Percentiles rank a stretch among this genome's conserved stretches.
phyloP scores from a whole-genome alignment of 2,329 filamentous ascomycete genomes.

The Fusarium graminum region DNA sequence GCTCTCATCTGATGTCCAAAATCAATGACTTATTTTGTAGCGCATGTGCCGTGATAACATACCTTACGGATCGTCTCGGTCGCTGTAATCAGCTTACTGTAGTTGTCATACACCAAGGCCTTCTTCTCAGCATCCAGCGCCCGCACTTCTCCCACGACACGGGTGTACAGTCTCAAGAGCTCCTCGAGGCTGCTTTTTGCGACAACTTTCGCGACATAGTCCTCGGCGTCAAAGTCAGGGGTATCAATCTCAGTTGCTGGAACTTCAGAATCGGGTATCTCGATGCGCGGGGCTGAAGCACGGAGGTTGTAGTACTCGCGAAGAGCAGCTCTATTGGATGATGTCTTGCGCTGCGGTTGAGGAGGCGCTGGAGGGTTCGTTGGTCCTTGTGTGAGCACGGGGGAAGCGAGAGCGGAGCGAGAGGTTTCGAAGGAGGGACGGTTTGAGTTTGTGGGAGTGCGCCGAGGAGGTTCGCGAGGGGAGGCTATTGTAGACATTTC shows the following conservation, averaged over 20 bases:
- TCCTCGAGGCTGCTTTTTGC: conserved; percentile 74
- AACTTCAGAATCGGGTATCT: conserved; percentile 67
- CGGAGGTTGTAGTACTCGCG: conserved; percentile 93
- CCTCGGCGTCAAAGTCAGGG: conserved; percentile 77
- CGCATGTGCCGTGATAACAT: background rate
- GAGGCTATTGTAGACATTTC: conserved; percentile 76
- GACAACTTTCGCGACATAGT: conserved; percentile 73
- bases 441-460: conserved; percentile 77
- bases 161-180: conserved; percentile 77
- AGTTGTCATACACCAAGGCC: conserved; percentile 97
- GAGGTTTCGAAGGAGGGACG: conserved; percentile 78
- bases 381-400: conserved; percentile 51
- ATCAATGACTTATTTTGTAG: conserved; percentile 1
- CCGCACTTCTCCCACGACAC: conserved; percentile 82
- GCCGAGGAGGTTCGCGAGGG: conserved; percentile 69
- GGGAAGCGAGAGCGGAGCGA: conserved; percentile 71
- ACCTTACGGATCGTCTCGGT: conserved; percentile 93
- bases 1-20: conserved; percentile 72
- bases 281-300: conserved; percentile 59
- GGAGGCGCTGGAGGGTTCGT: conserved; percentile 20
- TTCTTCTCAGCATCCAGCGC: conserved; percentile 96
- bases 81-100: conserved; percentile 94
- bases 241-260: conserved; percentile 79
- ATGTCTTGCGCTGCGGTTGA: conserved; percentile 56
- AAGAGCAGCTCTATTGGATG: conserved; percentile 83